These are phyloP conservation scores for Dittrichia graveolens DNA, from an alignment of 129 eudicot species.

Conservation along the genomic window DNA sequence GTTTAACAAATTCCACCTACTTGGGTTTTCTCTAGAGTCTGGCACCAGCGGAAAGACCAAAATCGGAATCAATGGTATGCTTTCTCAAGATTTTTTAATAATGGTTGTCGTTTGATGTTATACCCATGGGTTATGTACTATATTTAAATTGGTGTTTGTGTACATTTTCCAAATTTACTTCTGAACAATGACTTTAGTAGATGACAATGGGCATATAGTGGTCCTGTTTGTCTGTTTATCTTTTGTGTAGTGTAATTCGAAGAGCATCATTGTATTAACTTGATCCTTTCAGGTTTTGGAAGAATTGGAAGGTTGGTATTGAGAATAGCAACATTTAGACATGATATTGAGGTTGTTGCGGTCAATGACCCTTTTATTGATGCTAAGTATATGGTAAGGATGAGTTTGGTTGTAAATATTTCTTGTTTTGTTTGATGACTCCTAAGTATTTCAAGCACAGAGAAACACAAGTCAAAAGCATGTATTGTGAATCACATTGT, in stretches of 20 bases:
- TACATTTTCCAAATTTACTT: not conserved
- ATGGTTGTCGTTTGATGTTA: not conserved
- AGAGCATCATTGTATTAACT: not conserved
- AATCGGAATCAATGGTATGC: conserved; percentile 93
- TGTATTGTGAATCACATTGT: not conserved
- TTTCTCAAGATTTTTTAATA: not conserved
- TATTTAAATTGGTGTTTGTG: not conserved
- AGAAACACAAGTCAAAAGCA: not conserved
- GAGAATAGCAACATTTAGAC: conserved; percentile 87
- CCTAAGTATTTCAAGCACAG: not conserved
- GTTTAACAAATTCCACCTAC: not conserved
- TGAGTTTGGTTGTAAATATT: not conserved
- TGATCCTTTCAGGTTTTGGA: conserved; percentile 71
- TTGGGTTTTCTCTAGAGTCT: conserved; percentile 44
- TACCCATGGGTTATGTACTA: not conserved
- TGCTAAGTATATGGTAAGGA: conserved; percentile 84
- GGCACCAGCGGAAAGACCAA: conserved; percentile 65
- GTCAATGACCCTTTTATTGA: conserved; percentile 98
- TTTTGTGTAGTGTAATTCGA: not conserved
- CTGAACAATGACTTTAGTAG: not conserved
- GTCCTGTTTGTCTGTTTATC: not conserved
- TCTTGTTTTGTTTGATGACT: conserved; percentile 4
- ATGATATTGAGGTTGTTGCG: conserved; percentile 94
- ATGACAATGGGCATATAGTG: not conserved
- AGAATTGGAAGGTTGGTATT: conserved; percentile 91